A percentile compares a stretch with the other conserved stretches of the same genome.
Conservation (phyloP, 2,329 filamentous ascomycete genomes). For the Aspergillus transmontanensis region DNA sequence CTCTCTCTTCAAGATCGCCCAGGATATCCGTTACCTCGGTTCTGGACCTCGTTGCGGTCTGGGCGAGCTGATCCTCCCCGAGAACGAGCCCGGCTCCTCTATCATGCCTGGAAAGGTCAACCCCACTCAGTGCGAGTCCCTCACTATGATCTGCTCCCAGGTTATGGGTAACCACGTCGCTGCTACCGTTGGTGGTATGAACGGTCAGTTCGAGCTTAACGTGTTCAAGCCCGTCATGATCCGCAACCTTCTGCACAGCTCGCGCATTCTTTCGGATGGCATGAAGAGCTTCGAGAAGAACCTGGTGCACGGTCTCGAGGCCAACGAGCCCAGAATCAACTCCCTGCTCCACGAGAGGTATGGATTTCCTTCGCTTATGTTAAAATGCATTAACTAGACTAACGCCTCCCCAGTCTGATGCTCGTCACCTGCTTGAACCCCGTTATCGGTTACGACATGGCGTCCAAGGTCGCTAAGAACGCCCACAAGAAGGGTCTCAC, state of each 20-base stretch:
- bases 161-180: constrained; percentile 98
- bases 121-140: constrained; percentile 94
- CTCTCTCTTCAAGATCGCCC: constrained; percentile 96
- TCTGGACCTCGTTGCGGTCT: constrained; percentile 94
- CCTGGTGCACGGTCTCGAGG: constrained; percentile 81
- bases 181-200: constrained; percentile 90
- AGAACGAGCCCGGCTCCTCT: constrained; percentile 96
- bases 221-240: constrained; percentile 98
- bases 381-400: constrained; percentile 18
- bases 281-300: constrained; percentile 97
- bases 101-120: constrained; percentile 99
- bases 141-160: constrained; percentile 97
- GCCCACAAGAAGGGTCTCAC: constrained; percentile 97
- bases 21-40: constrained; percentile 96
- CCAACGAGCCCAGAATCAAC: constrained; percentile 89
- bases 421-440: constrained; percentile 97
- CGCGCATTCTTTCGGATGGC: constrained; percentile 82
- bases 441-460: constrained; percentile 97
- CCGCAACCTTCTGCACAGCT: constrained; percentile 90
- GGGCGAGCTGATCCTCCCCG: constrained; percentile 87
- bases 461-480: constrained; percentile 95
- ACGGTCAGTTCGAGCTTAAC: constrained; percentile 98
- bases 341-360: constrained; percentile 93
- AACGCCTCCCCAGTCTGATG: constrained; percentile 71
- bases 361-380: constrained; percentile 36